phyloP scores from a whole-genome alignment of 2,329 filamentous ascomycete genomes.

The Apiospora hydei region DNA sequence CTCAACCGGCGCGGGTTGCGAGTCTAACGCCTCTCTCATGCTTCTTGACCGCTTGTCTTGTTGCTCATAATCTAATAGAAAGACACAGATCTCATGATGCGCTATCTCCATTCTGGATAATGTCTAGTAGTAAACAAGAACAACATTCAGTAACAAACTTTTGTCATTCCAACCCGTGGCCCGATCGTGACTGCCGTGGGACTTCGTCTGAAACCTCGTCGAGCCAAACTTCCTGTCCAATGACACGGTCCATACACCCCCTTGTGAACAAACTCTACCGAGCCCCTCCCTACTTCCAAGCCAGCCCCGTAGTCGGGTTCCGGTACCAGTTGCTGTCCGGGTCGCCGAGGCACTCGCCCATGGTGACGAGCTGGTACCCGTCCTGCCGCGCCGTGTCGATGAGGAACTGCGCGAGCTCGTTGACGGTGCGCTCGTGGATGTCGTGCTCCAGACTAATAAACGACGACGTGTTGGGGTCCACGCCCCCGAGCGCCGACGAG shows the following conservation, averaged over 20 bases:
- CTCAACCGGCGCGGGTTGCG: too few species aligned
- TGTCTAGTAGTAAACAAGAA: neutral
- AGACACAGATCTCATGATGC: neutral
- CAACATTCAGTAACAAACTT: neutral
- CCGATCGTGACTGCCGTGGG: neutral
- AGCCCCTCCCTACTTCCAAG: conserved; percentile 7
- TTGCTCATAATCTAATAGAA: too few species aligned
- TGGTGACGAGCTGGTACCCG: conserved; percentile 34
- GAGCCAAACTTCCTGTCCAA: too few species aligned
- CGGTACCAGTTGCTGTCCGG: conserved; percentile 34
- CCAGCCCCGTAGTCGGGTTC: conserved; percentile 32
- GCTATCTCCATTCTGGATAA: neutral
- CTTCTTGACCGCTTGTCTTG: too few species aligned
- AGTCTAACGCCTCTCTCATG: too few species aligned
- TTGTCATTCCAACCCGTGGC: neutral
- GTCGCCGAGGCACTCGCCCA: conserved; percentile 37
- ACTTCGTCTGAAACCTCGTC: too few species aligned
- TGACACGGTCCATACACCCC: too few species aligned
- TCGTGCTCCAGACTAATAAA: conserved; percentile 41
- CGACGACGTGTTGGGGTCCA: conserved; percentile 25
- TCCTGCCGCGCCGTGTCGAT: conserved; percentile 28
- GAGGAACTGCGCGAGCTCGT: conserved; percentile 33
- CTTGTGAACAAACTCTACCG: neutral
- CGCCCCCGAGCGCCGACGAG: neutral
- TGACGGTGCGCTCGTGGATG: conserved; percentile 32